Conservation (phyloP, 2,329 filamentous ascomycete species). For the Cordyceps javanica region DNA sequence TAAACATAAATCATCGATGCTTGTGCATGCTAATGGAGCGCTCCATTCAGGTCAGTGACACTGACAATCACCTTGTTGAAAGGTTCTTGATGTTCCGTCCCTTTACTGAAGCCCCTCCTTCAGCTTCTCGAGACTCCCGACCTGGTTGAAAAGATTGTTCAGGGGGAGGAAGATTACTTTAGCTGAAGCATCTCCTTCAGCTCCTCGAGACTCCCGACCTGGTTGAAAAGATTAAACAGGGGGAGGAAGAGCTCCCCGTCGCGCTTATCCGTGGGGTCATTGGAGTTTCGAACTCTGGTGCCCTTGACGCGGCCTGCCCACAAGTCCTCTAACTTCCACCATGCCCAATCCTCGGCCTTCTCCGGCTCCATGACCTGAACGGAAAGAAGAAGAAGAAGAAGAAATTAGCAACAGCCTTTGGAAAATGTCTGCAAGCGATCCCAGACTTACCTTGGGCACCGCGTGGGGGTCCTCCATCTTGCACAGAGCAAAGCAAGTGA, state of each 20-base stretch:
- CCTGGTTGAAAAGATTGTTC: conserved; percentile 24
- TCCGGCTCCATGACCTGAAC: conserved; percentile 37
- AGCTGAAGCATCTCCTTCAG: not conserved
- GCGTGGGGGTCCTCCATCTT: conserved; percentile 39
- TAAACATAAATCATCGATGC: not conserved
- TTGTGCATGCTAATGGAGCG: too few species aligned
- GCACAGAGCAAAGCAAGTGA: conserved; percentile 63
- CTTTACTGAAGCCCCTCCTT: not conserved
- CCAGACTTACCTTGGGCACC: conserved; percentile 44
- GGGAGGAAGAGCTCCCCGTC: not conserved
- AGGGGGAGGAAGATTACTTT: conserved; percentile 31
- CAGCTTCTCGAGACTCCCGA: conserved; percentile 17
- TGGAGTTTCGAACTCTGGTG: too few species aligned
- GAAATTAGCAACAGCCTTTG: too few species aligned
- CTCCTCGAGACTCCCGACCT: not conserved
- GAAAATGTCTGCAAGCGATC: too few species aligned
- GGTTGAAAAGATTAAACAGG: not conserved
- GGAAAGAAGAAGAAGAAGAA: too few species aligned
- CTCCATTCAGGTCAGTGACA: too few species aligned
- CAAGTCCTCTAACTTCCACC: conserved; percentile 41
- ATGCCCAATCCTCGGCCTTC: conserved; percentile 47
- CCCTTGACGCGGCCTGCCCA: conserved; percentile 20
- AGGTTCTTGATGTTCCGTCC: not conserved
- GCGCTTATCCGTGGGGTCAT: too few species aligned
- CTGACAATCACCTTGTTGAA: too few species aligned